Conservation (phyloP, 2,329 filamentous ascomycete genomes). For the Hymenoscyphus repandus region DNA sequence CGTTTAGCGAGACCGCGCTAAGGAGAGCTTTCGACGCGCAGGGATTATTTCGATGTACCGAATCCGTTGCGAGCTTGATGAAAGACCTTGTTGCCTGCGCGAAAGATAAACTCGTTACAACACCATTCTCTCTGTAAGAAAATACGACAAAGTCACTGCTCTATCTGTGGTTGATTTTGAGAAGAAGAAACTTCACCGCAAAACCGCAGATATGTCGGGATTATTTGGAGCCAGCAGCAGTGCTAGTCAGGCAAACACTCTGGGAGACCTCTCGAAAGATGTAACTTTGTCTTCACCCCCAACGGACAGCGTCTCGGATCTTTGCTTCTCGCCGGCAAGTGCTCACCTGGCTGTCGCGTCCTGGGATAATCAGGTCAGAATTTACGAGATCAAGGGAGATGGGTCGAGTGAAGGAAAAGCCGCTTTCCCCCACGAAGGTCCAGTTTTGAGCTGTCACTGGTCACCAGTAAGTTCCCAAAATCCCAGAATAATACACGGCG, state of each 20-base stretch:
- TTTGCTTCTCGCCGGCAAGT: slow-evolving; percentile 70
- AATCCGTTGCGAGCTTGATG: background rate
- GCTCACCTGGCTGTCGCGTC: slow-evolving; percentile 87
- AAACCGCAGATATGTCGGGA: slow-evolving; percentile 51
- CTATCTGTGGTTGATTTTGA: background rate
- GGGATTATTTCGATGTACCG: background rate
- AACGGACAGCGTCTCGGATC: slow-evolving; percentile 82
- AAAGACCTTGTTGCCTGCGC: background rate
- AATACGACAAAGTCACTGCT: background rate
- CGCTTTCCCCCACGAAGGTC: slow-evolving; percentile 77
- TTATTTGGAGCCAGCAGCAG: slow-evolving; percentile 53
- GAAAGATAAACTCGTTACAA: background rate
- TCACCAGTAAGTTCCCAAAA: slow-evolving; percentile 62
- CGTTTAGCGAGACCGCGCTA: slow-evolving; percentile 1
- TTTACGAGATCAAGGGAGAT: slow-evolving; percentile 81
- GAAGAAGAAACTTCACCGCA: background rate
- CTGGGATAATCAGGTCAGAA: slow-evolving; percentile 97
- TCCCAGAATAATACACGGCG: slow-evolving; percentile 4
- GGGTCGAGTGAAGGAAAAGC: slow-evolving; percentile 82
- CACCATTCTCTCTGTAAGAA: background rate
- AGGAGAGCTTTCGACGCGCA: background rate
- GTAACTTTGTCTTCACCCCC: slow-evolving; percentile 73
- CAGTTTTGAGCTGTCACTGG: slow-evolving; percentile 81
- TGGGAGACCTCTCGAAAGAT: slow-evolving; percentile 88
- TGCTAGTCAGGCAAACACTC: slow-evolving; percentile 58